These are phyloP conservation scores for Podospora tetraspora DNA, from an alignment of 495 filamentous ascomycete species.

Conservation along the genomic window DNA sequence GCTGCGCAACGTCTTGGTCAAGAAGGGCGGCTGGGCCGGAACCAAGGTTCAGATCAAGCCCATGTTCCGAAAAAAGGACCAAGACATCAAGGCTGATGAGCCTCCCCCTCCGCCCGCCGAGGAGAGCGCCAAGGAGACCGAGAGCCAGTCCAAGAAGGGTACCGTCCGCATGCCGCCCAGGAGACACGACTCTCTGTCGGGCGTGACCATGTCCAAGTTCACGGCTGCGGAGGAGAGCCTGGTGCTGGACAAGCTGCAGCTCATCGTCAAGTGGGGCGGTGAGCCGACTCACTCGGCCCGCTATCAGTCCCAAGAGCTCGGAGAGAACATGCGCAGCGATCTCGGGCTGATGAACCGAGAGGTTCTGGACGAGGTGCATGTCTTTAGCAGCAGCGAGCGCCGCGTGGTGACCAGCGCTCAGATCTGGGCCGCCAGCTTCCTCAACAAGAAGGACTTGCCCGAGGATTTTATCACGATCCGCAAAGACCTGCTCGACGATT, in stretches of 20 bases:
- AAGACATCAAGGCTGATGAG: constrained; percentile 47
- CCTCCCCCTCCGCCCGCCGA: background rate
- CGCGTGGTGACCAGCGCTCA: constrained; percentile 93
- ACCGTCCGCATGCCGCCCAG: constrained; percentile 40
- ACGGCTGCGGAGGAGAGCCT: constrained; percentile 85
- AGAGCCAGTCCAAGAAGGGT: constrained; percentile 7
- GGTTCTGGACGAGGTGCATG: constrained; percentile 78
- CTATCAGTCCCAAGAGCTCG: constrained; percentile 91
- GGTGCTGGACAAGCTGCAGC: constrained; percentile 87
- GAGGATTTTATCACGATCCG: constrained; percentile 79
- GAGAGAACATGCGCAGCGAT: constrained; percentile 92
- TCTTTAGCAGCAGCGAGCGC: constrained; percentile 92
- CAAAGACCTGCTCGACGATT: constrained; percentile 94
- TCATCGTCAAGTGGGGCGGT: constrained; percentile 98
- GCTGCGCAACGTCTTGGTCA: constrained; percentile 76
- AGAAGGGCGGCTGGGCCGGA: constrained; percentile 87
- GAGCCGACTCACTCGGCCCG: constrained; percentile 96
- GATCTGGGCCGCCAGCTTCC: constrained; percentile 90
- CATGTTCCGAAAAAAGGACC: constrained; percentile 82
- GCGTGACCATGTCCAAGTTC: constrained; percentile 80
- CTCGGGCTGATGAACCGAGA: constrained; percentile 89
- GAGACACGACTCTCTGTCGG: constrained; percentile 76
- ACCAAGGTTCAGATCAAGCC: constrained; percentile 99
- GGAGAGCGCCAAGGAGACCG: constrained; percentile 5
- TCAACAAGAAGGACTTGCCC: constrained; percentile 78